These are phyloP conservation scores for Brassica incana DNA, from an alignment of 345 rosid species.

Conservation along the genomic window DNA sequence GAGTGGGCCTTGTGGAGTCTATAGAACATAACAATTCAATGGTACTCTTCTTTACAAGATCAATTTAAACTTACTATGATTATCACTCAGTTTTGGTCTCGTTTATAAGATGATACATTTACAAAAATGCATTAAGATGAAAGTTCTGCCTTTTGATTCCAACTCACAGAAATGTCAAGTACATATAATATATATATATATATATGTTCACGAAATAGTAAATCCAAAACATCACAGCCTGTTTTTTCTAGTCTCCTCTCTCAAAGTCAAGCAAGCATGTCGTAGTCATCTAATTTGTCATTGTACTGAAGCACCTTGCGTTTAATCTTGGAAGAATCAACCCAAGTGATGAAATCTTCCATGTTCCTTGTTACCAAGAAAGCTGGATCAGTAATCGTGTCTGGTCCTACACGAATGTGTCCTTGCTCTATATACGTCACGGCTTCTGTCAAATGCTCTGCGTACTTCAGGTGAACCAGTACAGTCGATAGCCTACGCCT, in stretches of 20 bases:
- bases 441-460: conserved; percentile 86
- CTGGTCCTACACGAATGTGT: conserved; percentile 90
- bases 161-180: too few relatives aligned
- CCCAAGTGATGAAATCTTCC: conserved; percentile 97
- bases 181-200: too few relatives aligned
- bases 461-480: conserved; percentile 66
- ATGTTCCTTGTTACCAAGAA: conserved; percentile 85
- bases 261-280: conserved; percentile 54
- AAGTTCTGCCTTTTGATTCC: neutral
- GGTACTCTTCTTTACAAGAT: too few relatives aligned
- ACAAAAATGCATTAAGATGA: neutral
- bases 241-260: neutral
- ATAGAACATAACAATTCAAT: too few relatives aligned
- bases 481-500: conserved; percentile 83
- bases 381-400: conserved; percentile 83
- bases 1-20: too few relatives aligned
- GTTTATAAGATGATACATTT: neutral
- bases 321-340: conserved; percentile 88
- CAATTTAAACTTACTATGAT: too few relatives aligned
- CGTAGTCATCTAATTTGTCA: conserved; percentile 86
- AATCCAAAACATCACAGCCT: neutral
- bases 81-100: neutral
- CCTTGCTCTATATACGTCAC: conserved; percentile 95
- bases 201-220: neutral
- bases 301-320: conserved; percentile 82